These are phyloP conservation scores for Priceomyces haplophilus DNA, from an alignment of 805 yeast genomes.

Conservation along the genomic window DNA sequence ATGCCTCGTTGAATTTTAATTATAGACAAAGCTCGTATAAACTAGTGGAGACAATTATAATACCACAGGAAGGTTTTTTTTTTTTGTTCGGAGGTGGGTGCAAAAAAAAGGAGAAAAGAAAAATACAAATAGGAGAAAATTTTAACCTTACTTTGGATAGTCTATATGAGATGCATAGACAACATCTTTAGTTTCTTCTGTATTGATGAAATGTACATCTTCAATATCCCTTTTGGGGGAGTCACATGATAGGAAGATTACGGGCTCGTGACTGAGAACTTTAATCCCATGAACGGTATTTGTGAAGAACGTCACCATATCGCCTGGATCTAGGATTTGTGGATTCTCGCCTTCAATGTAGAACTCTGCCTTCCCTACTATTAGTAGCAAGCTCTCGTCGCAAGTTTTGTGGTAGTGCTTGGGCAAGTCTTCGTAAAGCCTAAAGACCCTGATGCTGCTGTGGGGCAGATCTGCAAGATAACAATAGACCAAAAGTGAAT, in stretches of 20 bases:
- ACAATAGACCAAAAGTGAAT: conserved; percentile 3
- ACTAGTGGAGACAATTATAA: too few species aligned
- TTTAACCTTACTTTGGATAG: neutral
- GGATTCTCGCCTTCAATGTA: conserved; percentile 3
- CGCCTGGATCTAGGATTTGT: neutral
- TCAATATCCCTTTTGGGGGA: conserved; percentile 5
- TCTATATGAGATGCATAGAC: conserved; percentile 5
- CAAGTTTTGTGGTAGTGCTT: conserved; percentile 3
- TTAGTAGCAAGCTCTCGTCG: conserved; percentile 2
- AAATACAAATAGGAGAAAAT: too few species aligned
- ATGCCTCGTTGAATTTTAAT: too few species aligned
- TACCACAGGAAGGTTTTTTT: too few species aligned
- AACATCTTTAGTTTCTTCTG: conserved; percentile 2
- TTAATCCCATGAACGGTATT: conserved; percentile 5
- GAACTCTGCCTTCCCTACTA: conserved; percentile 4
- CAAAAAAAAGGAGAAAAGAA: too few species aligned
- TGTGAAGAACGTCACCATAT: conserved; percentile 4
- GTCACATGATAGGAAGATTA: conserved; percentile 4
- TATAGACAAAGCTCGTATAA: too few species aligned
- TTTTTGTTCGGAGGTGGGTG: too few species aligned
- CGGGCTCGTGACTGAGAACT: conserved; percentile 1
- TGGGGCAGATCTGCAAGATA: conserved; percentile 5
- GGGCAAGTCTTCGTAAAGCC: conserved; percentile 4
- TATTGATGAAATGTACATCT: conserved; percentile 2
- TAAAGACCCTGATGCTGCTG: conserved; percentile 4